These are phyloP conservation scores for Aspergillus puulaauensis DNA, from an alignment of 2,329 filamentous ascomycete genomes.

Conservation along the genomic window DNA sequence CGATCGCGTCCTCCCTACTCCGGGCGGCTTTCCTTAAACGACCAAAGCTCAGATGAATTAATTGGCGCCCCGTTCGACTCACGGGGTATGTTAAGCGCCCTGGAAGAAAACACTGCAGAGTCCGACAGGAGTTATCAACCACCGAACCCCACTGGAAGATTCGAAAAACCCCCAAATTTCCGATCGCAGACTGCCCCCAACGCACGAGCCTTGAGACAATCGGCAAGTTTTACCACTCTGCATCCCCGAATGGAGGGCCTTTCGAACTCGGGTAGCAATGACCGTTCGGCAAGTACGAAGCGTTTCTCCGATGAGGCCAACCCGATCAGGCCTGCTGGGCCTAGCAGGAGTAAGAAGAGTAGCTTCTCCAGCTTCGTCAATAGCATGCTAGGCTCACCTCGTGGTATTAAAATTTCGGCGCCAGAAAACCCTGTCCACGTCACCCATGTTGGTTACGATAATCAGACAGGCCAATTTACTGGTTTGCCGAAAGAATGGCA, in stretches of 20 bases:
- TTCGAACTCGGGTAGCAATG: slow-evolving; percentile 42
- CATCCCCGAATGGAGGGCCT: slow-evolving; percentile 53
- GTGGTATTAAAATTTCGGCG: slow-evolving; percentile 92
- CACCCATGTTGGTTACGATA: slow-evolving; percentile 96
- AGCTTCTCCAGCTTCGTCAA: slow-evolving; percentile 87
- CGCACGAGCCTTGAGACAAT: slow-evolving; percentile 62
- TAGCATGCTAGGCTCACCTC: slow-evolving; percentile 78
- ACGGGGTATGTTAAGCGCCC: slow-evolving; percentile 44
- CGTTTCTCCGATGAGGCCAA: slow-evolving; percentile 76
- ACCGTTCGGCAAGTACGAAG: slow-evolving; percentile 61
- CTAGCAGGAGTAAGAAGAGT: slow-evolving; percentile 74
- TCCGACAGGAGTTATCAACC: slow-evolving; percentile 26
- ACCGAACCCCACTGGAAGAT: slow-evolving; percentile 18
- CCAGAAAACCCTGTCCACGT: slow-evolving; percentile 97
- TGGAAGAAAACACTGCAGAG: slow-evolving; percentile 41
- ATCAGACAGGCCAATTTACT: slow-evolving; percentile 92
- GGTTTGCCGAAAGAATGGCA: slow-evolving; percentile 98
- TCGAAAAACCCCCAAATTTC: slow-evolving; percentile 44
- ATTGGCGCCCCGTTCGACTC: slow-evolving; percentile 45
- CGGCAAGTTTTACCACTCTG: slow-evolving; percentile 62
- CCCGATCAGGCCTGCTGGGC: slow-evolving; percentile 58
- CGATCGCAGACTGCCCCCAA: slow-evolving; percentile 56
- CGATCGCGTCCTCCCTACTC: slow-evolving; percentile 35
- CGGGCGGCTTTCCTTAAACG: slow-evolving; percentile 36
- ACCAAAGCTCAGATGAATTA: slow-evolving; percentile 46